phyloP scores from a whole-genome alignment of 2,329 filamentous ascomycete genomes.

The Cladophialophora psammophila region DNA sequence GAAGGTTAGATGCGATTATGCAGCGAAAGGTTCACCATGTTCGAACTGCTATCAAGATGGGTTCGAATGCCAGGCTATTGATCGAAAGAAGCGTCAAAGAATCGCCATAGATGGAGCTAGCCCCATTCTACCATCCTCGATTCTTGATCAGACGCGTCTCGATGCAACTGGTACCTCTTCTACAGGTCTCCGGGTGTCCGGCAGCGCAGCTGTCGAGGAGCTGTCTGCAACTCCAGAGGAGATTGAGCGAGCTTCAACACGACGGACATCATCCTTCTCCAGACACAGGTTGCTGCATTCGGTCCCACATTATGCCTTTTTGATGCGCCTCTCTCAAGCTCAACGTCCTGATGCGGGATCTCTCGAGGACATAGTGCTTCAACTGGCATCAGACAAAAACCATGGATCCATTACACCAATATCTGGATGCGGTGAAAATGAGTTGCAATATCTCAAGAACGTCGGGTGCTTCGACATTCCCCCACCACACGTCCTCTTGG shows the following conservation, averaged over 20 bases:
- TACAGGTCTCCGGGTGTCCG: not conserved
- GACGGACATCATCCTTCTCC: slow-evolving; percentile 11
- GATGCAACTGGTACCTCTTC: not conserved
- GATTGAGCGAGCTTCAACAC: not conserved
- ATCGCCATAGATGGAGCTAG: not conserved
- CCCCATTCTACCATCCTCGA: not conserved
- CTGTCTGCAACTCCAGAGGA: slow-evolving; percentile 12
- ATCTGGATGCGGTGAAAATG: slow-evolving; percentile 5
- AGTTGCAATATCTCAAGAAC: slow-evolving; percentile 13
- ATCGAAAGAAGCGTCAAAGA: slow-evolving; percentile 14
- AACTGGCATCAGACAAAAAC: slow-evolving; percentile 13
- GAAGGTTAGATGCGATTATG: slow-evolving; percentile 18
- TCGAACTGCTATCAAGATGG: slow-evolving; percentile 16
- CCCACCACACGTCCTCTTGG: not conserved
- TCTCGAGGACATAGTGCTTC: slow-evolving; percentile 14
- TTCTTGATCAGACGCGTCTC: not conserved
- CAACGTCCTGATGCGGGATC: slow-evolving; percentile 11
- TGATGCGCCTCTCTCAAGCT: slow-evolving; percentile 14
- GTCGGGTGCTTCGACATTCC: slow-evolving; percentile 14
- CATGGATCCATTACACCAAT: not conserved
- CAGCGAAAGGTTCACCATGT: slow-evolving; percentile 9
- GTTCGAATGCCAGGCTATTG: slow-evolving; percentile 15
- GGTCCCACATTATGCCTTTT: slow-evolving; percentile 18
- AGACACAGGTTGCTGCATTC: slow-evolving; percentile 15
- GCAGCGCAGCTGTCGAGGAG: not conserved